Evolutionary conservation across 371 early-diverging fungal genomes (phyloP), one percentile per base, ranked within the genome.

Genomic region (Massospora cicadina): DNA sequence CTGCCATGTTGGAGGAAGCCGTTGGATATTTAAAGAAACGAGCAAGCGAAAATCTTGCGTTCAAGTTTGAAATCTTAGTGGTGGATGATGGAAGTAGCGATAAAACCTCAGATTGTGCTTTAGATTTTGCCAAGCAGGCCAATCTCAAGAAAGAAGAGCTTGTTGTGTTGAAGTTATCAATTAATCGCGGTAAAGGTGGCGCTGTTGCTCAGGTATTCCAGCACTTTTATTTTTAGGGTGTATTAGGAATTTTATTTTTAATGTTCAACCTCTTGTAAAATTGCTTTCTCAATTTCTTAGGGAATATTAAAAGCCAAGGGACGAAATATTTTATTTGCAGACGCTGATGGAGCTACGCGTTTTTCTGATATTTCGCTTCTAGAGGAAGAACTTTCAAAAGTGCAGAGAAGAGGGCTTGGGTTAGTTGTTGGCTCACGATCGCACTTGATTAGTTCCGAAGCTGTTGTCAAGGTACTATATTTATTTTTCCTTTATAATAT

Each of bases 331-430:
- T 72, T 96, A 65, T 92, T 96, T 81, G 94, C 89, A 21, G 97
- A 96, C 74, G 95, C 97, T 0, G 97, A 96, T 73, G 97, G 95
- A 25, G 95, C 97, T 0, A 91, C 94, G 0, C 76, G 77, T 54
- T 94, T 94, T 71, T 78, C 85, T 10, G 95, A 96, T 71, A 67
- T 94, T 55, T 82, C 77, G 23, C 65, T 72, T 53, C 70, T 93
- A 66, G 79, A 84, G 24, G 66, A 57, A 2, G 72, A 77, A 53
- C 58, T 84, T 29, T 68, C 66, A 54, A 67, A 68, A 55, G 70
- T 73, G 13, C 67, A 77, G 29, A 58, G 29, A 5, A 68, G 79
- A 28, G 85, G 81, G 0, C 70, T 72, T 23, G 90, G 81, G 24
- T 72, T 93, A 23, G 91, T 84, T 13, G 77, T 96, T 31, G 97